Percentiles rank a stretch among this genome's conserved stretches.
Conservation (phyloP, 768 basidiomycete genomes). For the Auricularia sp. region DNA sequence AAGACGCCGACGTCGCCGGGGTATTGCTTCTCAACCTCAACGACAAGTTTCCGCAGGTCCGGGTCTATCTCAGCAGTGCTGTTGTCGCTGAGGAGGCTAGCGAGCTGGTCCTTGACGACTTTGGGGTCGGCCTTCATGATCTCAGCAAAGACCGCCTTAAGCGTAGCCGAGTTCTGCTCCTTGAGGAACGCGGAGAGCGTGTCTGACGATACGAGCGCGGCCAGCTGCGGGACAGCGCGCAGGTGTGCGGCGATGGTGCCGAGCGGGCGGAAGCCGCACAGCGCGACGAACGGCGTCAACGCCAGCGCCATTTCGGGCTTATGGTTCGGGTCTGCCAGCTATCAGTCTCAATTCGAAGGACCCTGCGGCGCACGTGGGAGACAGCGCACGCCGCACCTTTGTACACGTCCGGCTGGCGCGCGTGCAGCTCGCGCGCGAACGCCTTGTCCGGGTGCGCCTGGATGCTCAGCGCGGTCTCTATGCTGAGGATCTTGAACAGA, state of each 20-base stretch:
- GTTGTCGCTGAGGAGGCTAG: slow-evolving; percentile 54
- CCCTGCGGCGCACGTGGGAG: not conserved
- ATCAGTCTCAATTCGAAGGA: slow-evolving; percentile 10
- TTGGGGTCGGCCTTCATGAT: slow-evolving; percentile 71
- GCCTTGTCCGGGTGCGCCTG: slow-evolving; percentile 87
- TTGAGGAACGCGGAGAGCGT: slow-evolving; percentile 44
- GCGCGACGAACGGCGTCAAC: slow-evolving; percentile 76
- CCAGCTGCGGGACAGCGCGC: slow-evolving; percentile 62
- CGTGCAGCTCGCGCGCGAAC: slow-evolving; percentile 62
- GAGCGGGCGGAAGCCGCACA: slow-evolving; percentile 90
- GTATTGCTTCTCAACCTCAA: slow-evolving; percentile 53
- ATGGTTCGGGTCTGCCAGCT: slow-evolving; percentile 78
- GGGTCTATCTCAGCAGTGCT: slow-evolving; percentile 27
- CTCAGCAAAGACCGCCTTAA: slow-evolving; percentile 71
- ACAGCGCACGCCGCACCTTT: slow-evolving; percentile 52
- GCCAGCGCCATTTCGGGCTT: slow-evolving; percentile 99
- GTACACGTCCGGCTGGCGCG: slow-evolving; percentile 70
- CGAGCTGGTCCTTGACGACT: slow-evolving; percentile 44
- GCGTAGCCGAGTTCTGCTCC: slow-evolving; percentile 42
- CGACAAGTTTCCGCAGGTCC: slow-evolving; percentile 52
- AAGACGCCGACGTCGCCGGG: slow-evolving; percentile 91
- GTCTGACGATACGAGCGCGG: slow-evolving; percentile 51
- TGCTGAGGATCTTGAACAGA: slow-evolving; percentile 85
- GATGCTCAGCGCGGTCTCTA: slow-evolving; percentile 81
- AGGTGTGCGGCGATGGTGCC: slow-evolving; percentile 60